Base-by-base conservation (phyloP, 768 basidiomycete genomes). In the Lactarius trivialis region DNA sequence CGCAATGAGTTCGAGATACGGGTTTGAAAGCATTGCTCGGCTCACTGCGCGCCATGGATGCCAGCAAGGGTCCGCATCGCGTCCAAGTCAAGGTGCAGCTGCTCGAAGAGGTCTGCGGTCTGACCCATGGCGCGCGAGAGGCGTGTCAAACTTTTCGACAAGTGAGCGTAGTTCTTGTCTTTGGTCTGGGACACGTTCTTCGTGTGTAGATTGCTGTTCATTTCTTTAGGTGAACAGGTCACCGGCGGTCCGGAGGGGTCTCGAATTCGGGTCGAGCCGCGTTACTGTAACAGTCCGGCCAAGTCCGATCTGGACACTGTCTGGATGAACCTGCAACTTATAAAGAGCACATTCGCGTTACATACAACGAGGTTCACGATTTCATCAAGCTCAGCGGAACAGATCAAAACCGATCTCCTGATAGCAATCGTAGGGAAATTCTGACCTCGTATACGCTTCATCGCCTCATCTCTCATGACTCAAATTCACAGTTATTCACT, bases 361-460 rank as follows among this genome's bases (percentile, higher is more conserved):
- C 92, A 21, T 97, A 97, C 78, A 95, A 96, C 69, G 88, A 96
- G 55, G 85, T 96, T 58, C 94, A 97, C 79, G 91, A 91, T 67
- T 80, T 93, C 64, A 93, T 96, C 69, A 68, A 76, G 74, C 12
- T 78, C 80, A 1, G 85, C 88, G 1, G 78, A 78, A 53, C 78
- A 81, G 69, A 93, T 98, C 69, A 72, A 73, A 4, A 81, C 93
- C n/a, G 85, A 93, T 72, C 74, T 93, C 63, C 76, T 95, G 70
- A 81, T 95, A 61, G 91, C 91, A 9, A 93, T 93, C 64, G 90
- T 84, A 62, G 51, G 78, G 72, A 41, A 33, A 61, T 41, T 60
- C 55, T 43, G n/a, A 63, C 34, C 51, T 33, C n/a, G n/a, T n/a
- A n/a, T n/a, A n/a, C n/a, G n/a, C n/a, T 37, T 30, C 21, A n/a